Evolutionary conservation across 176 grass and related monocot species (phyloP).

Genomic region (Alopecurus myosuroides): DNA sequence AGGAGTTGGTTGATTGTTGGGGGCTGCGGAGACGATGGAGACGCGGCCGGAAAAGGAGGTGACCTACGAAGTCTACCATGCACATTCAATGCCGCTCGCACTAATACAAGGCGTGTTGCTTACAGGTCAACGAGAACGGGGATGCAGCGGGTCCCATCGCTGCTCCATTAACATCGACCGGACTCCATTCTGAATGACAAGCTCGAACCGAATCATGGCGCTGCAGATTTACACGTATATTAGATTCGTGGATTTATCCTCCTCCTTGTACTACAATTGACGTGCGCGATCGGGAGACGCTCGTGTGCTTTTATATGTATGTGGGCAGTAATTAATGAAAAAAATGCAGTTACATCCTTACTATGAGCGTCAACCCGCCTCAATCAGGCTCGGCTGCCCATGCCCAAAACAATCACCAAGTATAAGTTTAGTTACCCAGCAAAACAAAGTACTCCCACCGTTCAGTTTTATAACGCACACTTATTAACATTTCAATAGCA

Average conservation of each 20-base stretch:
- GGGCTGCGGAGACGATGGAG: not conserved
- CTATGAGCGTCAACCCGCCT: too few species aligned
- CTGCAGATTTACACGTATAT: not conserved
- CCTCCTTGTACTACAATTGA: too few species aligned
- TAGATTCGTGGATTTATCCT: not conserved
- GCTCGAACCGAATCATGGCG: not conserved
- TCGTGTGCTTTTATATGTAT: too few species aligned
- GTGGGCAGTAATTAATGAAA: too few species aligned
- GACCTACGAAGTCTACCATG: conserved; percentile 27
- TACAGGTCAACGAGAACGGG: conserved; percentile 22
- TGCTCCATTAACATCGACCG: not conserved
- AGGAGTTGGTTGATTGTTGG: conserved; percentile 31
- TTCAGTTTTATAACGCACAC: too few species aligned
- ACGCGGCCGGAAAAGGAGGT: conserved; percentile 14
- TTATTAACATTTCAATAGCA: too few species aligned
- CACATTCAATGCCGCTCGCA: not conserved
- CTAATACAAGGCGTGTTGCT: not conserved
- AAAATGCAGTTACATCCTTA: too few species aligned
- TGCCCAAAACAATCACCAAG: too few species aligned
- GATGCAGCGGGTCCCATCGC: not conserved
- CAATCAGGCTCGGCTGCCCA: too few species aligned
- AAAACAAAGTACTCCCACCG: too few species aligned
- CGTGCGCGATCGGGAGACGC: too few species aligned
- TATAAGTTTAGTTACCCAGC: not conserved
- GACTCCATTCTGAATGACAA: not conserved